These are phyloP conservation scores for Mayamaea pseudoterrestris DNA, from an alignment of 108 stramenopile genomes.

Conservation along the genomic window DNA sequence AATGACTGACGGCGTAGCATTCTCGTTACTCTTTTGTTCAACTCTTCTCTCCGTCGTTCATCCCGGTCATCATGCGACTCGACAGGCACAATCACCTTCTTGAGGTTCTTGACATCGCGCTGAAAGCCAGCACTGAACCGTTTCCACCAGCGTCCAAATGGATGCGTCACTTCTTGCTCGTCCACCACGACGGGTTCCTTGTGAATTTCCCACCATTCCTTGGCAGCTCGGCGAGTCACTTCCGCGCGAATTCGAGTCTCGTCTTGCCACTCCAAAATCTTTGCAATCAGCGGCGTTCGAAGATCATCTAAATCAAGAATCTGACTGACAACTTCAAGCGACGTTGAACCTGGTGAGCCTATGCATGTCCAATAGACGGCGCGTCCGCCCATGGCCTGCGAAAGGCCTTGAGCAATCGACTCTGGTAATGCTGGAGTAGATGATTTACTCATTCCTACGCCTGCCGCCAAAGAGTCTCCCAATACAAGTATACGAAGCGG, in stretches of 20 bases:
- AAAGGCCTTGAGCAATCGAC: conserved; percentile 37
- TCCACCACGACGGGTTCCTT: too few species aligned
- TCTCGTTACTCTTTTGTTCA: not conserved
- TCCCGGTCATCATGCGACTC: not conserved
- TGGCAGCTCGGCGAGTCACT: not conserved
- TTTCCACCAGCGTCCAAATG: conserved; percentile 1
- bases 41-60: not conserved
- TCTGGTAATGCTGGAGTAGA: conserved; percentile 43
- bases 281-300: not conserved
- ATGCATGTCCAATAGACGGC: conserved; percentile 51
- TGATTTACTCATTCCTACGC: conserved; percentile 39
- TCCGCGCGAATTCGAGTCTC: not conserved
- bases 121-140: too few species aligned
- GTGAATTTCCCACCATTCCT: not conserved
- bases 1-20: conserved; percentile 11
- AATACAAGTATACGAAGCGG: conserved; percentile 46
- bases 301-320: not conserved
- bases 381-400: conserved; percentile 26
- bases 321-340: conserved; percentile 1
- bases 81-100: not conserved
- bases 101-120: not conserved
- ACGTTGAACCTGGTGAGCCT: conserved; percentile 30
- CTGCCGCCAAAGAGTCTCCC: conserved; percentile 57
- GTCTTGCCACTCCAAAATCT: conserved; percentile 1
- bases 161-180: not conserved